Conservation (phyloP, 2,329 filamentous ascomycete species). For the Paraconiothyrium brasiliense region DNA sequence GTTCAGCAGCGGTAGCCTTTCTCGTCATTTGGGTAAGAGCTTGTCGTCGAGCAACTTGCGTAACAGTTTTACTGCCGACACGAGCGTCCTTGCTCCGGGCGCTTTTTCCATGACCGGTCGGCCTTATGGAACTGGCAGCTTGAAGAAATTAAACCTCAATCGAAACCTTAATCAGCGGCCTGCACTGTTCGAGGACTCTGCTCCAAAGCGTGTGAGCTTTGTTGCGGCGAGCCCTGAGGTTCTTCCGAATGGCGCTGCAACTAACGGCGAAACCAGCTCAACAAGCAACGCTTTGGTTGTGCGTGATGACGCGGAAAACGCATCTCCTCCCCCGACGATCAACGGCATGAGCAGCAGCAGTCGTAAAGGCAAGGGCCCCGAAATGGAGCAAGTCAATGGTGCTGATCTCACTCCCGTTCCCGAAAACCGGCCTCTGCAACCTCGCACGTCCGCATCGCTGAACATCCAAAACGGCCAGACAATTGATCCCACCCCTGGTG, state of each 20-base stretch:
- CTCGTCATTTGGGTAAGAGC: slow-evolving; percentile 82
- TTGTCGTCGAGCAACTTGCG: slow-evolving; percentile 87
- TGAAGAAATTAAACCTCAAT: slow-evolving; percentile 95
- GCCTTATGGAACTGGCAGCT: slow-evolving; percentile 58
- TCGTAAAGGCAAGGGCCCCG: slow-evolving; percentile 58
- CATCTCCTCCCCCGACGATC: slow-evolving; percentile 61
- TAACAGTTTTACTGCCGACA: slow-evolving; percentile 80
- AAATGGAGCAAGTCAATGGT: slow-evolving; percentile 76
- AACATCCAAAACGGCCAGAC: slow-evolving; percentile 36
- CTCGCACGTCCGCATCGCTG: slow-evolving; percentile 43
- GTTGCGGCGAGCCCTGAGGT: slow-evolving; percentile 64
- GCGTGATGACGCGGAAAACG: slow-evolving; percentile 59
- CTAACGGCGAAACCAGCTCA: slow-evolving; percentile 54
- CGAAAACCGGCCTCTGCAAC: slow-evolving; percentile 68
- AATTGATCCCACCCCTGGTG: slow-evolving; percentile 68
- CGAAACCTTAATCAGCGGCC: slow-evolving; percentile 76
- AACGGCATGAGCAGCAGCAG: slow-evolving; percentile 46
- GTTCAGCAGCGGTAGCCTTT: slow-evolving; percentile 66
- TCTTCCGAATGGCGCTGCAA: slow-evolving; percentile 30
- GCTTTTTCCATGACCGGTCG: slow-evolving; percentile 75
- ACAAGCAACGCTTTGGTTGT: slow-evolving; percentile 61
- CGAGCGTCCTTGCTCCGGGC: slow-evolving; percentile 85
- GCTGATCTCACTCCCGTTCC: slow-evolving; percentile 82
- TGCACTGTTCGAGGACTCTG: slow-evolving; percentile 66
- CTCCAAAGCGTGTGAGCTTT: slow-evolving; percentile 85